Evolutionary conservation across 139 green algal genomes (phyloP).

Genomic region (Parachlorella kessleri): DNA sequence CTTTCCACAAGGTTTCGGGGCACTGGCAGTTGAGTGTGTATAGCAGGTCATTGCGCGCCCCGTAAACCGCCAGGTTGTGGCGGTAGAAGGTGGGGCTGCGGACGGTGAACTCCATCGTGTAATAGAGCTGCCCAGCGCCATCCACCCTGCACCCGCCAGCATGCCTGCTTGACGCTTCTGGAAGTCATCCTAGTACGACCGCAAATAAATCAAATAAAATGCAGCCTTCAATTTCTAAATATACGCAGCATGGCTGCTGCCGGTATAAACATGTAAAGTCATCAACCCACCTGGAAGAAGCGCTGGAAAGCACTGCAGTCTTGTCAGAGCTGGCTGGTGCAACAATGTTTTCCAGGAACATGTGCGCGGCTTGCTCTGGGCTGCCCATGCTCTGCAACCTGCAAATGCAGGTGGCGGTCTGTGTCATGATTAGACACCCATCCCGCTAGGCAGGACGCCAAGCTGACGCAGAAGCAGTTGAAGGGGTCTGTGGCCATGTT

Average conservation of each 20-base stretch:
- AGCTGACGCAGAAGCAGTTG: no score
- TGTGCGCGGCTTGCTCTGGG: conserved; percentile 47
- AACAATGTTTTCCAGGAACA: conserved; percentile 63
- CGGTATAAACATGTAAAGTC: no score
- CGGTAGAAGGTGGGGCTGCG: conserved; percentile 58
- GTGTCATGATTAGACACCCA: no score
- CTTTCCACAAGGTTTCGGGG: conserved; percentile 55
- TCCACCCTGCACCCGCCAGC: background rate
- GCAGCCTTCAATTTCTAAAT: no score
- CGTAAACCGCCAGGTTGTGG: conserved; percentile 85
- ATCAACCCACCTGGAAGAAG: background rate
- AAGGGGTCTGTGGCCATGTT: no score
- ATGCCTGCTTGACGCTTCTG: no score
- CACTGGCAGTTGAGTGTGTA: conserved; percentile 83
- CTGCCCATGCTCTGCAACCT: conserved; percentile 59
- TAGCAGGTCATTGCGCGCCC: conserved; percentile 54
- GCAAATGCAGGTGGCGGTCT: no score
- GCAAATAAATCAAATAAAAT: no score
- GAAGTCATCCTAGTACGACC: no score
- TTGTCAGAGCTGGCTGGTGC: background rate
- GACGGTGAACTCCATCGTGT: conserved; percentile 84
- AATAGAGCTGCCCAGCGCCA: conserved; percentile 59
- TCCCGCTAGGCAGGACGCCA: no score
- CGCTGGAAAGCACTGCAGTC: background rate
- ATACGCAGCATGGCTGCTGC: no score